Evolutionary conservation across 1,284 basidiomycete species (phyloP), one percentile per base, ranked within the genome.

Genomic region (Ganoderma boninense): DNA sequence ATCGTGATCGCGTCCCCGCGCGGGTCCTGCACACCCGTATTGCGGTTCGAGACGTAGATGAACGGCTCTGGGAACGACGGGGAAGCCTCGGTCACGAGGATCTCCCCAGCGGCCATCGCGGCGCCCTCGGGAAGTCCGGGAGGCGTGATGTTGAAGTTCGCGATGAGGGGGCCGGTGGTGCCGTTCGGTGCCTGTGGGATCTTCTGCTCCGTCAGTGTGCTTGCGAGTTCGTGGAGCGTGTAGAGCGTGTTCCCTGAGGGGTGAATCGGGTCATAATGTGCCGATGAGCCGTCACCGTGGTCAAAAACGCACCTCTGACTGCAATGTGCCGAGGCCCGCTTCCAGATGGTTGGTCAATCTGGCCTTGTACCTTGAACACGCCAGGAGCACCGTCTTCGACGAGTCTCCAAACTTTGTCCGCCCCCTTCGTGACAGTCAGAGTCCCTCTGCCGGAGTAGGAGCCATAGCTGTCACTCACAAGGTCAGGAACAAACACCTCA

Each of bases 291-390:
- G 62, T 61, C 2, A 64, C 26, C 23, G n/a, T 62, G 35, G 62
- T 38, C 26, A 54, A 44, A 32, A 40, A 74, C 83, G 49, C 77
- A 90, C 90, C 83, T 72, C 82, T 81, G 61, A 89, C 83, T 10
- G 85, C 85, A 66, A 90, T 88, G 78, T 92, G 91, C 38, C 91
- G 82, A 0, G 92, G 92, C 2, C 92, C 92, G 69, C 89, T 92
- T 18, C 89, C 89, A 18, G 79, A 75, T 0, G 90, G 90, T 69
- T 92, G 90, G 65, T 84, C 83, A 67, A 94, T 90, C 35, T 83
- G 83, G 8, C 92, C 92, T 65, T 88, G 86, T 59, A 92, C 87
- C 14, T 77, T 78, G 79, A 83, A 92, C 20, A 81, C 74, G 0
- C 85, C 86, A 1, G 83, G 77, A 6, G 76, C 74, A 8, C 78